phyloP scores from a whole-genome alignment of 768 basidiomycete genomes.

The Russula earlei region DNA sequence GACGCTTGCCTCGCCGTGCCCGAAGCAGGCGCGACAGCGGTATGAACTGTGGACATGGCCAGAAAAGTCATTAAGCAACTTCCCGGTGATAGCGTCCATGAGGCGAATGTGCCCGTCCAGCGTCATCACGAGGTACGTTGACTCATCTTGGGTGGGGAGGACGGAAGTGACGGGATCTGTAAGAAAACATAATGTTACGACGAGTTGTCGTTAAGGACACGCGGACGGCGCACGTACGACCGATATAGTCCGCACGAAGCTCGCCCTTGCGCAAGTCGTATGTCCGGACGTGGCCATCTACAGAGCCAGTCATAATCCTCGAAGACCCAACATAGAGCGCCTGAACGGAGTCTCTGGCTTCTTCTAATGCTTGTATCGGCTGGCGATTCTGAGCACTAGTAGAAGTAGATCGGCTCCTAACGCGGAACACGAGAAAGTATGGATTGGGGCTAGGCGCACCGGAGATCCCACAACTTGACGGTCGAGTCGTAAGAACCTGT shows the following conservation, averaged over 20 bases:
- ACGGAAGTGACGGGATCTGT: slow-evolving; percentile 84
- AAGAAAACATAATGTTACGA: background rate
- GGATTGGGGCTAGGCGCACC: slow-evolving; percentile 35
- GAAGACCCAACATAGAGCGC: slow-evolving; percentile 58
- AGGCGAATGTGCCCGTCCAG: slow-evolving; percentile 81
- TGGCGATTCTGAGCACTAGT: slow-evolving; percentile 64
- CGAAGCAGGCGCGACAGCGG: slow-evolving; percentile 74
- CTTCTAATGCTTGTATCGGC: slow-evolving; percentile 85
- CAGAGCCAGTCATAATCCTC: slow-evolving; percentile 70
- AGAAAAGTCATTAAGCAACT: slow-evolving; percentile 73
- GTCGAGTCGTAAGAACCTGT: slow-evolving; percentile 89
- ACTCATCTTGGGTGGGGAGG: slow-evolving; percentile 65
- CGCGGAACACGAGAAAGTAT: background rate
- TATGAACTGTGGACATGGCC: slow-evolving; percentile 72
- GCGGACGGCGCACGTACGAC: slow-evolving; percentile 46
- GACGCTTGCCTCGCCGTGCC: slow-evolving; percentile 71
- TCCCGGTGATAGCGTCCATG: slow-evolving; percentile 77
- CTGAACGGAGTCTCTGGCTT: slow-evolving; percentile 82
- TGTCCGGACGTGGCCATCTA: slow-evolving; percentile 86
- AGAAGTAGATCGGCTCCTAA: background rate
- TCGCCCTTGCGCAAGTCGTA: slow-evolving; percentile 95
- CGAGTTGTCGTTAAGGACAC: background rate
- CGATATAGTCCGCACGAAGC: slow-evolving; percentile 80
- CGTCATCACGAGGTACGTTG: slow-evolving; percentile 73
- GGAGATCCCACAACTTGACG: slow-evolving; percentile 85